Base-by-base conservation (phyloP, 345 rosid species). In the Pugionium cornutum region DNA sequence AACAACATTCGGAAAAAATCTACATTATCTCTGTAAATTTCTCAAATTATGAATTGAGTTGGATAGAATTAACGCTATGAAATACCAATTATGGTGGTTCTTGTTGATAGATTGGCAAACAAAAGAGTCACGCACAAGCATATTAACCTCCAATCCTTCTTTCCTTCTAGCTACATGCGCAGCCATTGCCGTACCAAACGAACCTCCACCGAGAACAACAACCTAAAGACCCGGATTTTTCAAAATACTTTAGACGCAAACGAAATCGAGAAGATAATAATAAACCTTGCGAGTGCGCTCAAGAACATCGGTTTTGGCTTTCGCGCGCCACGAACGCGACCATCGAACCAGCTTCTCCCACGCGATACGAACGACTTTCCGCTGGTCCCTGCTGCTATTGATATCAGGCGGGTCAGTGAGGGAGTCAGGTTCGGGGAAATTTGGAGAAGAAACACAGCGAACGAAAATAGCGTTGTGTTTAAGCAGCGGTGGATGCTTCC, bases 141-240 rank as follows among this genome's bases (percentile, higher is more conserved):
- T 77, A 43, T 77, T 78, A 72, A 91, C 98, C 57, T 89, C 86
- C 56, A 91, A 66, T 59, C 83, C 81, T 3, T 81, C 67, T 78
- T 87, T 91, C 68, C 82, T 77, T 60, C 59, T 79, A 26, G 98
- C 98, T 73, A 89, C 80, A 74, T 91, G 98, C 3, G 98, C 90
- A 30, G 96, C 96, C 96, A 91, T 87, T 55, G 96, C 96, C 0
- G 96, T 91, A 62, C 92, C 98, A 76, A 91, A 91, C 27, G 98
- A 91, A 33, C 98, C 98, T 53, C 98, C 98, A 61, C 98, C 98
- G 54, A 91, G 89, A 76, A 91, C 98, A 66, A 87, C 98, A 53
- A 91, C 96, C 98, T 91, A 62, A 60, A 67, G n/a, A n/a, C 27
- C 31, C 51, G 61, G n/a, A 55, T 49, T 48, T 45, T 37, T 47